Evolutionary conservation across 108 stramenopile genomes (phyloP).

Genomic region (Cyclotella sp.): DNA sequence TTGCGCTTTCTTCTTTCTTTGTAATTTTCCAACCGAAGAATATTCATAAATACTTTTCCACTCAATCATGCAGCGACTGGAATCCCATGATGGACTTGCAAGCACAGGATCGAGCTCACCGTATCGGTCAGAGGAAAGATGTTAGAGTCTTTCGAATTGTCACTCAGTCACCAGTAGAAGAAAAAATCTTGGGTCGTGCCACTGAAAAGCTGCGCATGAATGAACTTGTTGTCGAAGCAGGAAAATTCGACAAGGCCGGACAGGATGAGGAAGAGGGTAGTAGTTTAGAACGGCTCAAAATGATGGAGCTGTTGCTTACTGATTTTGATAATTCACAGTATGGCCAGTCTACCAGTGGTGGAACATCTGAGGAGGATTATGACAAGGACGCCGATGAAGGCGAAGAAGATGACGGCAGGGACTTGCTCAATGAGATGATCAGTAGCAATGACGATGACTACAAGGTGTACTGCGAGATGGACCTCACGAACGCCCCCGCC

Average conservation of each 20-base stretch:
- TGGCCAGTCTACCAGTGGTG: conserved; percentile 39
- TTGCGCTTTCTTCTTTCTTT: neutral
- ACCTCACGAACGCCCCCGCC: conserved; percentile 51
- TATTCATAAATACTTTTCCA: neutral
- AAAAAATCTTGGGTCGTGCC: conserved; percentile 90
- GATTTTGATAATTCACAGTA: conserved; percentile 77
- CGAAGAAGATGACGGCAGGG: conserved; percentile 67
- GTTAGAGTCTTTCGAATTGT: conserved; percentile 94
- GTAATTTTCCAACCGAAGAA: neutral
- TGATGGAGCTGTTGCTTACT: conserved; percentile 88
- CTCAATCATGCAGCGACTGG: conserved; percentile 82
- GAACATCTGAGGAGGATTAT: conserved; percentile 58
- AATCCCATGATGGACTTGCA: conserved; percentile 99
- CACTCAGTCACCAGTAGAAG: conserved; percentile 93
- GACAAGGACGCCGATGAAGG: conserved; percentile 69
- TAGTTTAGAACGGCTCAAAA: conserved; percentile 79
- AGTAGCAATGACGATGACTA: conserved; percentile 92
- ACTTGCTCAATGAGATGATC: conserved; percentile 81
- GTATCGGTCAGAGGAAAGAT: conserved; percentile 92
- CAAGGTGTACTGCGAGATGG: conserved; percentile 83
- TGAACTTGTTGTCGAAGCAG: conserved; percentile 93
- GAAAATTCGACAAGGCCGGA: conserved; percentile 90
- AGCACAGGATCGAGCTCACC: conserved; percentile 97
- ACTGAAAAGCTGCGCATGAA: conserved; percentile 94
- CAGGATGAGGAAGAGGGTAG: conserved; percentile 77